Percentiles rank a stretch among this genome's conserved stretches.
These are phyloP conservation scores for Elsinoe arachidis DNA, from an alignment of 2,329 filamentous ascomycete species.

Conservation along the genomic window DNA sequence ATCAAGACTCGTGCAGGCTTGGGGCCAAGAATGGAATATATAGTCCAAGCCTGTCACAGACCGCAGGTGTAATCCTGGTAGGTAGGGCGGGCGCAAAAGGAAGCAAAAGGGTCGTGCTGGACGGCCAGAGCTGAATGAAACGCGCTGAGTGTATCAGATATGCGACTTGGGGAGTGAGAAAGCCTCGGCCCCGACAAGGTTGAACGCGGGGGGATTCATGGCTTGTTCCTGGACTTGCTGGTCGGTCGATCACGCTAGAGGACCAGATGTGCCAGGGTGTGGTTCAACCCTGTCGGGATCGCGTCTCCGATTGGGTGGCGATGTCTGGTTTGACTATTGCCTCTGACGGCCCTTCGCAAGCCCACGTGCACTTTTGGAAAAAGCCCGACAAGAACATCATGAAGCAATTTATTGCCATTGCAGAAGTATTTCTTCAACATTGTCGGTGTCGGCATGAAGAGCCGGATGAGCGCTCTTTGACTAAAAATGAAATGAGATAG, in stretches of 20 bases:
- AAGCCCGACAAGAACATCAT: background rate
- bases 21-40: conserved; percentile 2
- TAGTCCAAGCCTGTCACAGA: background rate
- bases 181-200: conserved; percentile 7
- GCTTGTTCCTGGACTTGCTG: background rate
- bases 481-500: background rate
- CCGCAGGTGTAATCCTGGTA: background rate
- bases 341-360: background rate
- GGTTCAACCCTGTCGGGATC: background rate
- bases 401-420: background rate
- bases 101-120: conserved; percentile 2
- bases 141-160: conserved; percentile 5
- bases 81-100: background rate
- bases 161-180: background rate
- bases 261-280: background rate
- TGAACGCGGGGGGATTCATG: background rate
- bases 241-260: background rate
- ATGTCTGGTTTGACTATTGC: background rate
- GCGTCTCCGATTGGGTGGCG: conserved; percentile 1
- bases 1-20: conserved; percentile 1
- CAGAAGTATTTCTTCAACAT: too few relatives aligned
- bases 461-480: too few relatives aligned
- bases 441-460: too few relatives aligned
- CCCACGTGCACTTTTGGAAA: background rate
- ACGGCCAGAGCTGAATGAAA: conserved; percentile 1